Conservation (phyloP, 148 eudicot species). For the Pouteria glomerata region DNA sequence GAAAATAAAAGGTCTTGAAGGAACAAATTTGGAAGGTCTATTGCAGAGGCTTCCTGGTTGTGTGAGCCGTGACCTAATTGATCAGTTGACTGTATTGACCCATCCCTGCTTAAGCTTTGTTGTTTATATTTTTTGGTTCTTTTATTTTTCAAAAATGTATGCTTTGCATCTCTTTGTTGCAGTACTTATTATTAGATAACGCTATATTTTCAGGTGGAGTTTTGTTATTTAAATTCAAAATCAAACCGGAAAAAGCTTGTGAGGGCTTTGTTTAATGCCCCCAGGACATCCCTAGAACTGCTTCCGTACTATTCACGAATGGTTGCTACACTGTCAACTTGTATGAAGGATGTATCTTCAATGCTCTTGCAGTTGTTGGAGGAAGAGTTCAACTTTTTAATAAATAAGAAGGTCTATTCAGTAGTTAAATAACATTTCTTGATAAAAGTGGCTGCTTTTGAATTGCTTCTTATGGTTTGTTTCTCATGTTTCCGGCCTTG, state of each 20-base stretch:
- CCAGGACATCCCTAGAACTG: conserved; percentile 89
- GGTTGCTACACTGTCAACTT: conserved; percentile 91
- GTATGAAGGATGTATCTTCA: conserved; percentile 85
- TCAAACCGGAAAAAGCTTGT: conserved; percentile 90
- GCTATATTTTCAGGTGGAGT: conserved; percentile 61
- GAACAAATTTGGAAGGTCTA: conserved; percentile 76
- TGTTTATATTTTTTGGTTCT: not conserved
- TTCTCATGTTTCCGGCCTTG: not conserved
- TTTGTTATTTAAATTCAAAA: conserved; percentile 90
- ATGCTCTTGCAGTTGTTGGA: conserved; percentile 89
- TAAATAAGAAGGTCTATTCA: conserved; percentile 75
- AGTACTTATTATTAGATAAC: conserved; percentile 10
- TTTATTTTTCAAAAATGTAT: not conserved
- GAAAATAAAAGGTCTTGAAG: conserved; percentile 74
- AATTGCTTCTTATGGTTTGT: not conserved
- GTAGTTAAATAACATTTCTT: conserved; percentile 10
- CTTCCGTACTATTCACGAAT: conserved; percentile 93
- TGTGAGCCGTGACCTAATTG: conserved; percentile 97
- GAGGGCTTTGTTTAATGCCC: conserved; percentile 83
- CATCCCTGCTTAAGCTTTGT: conserved; percentile 4
- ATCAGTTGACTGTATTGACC: conserved; percentile 71
- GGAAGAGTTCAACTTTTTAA: conserved; percentile 84
- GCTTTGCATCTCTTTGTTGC: not conserved
- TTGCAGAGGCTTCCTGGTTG: conserved; percentile 92
- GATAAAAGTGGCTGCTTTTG: conserved; percentile 1